phyloP scores from a whole-genome alignment of 257 asterid species.

The Primulina eburnea region DNA sequence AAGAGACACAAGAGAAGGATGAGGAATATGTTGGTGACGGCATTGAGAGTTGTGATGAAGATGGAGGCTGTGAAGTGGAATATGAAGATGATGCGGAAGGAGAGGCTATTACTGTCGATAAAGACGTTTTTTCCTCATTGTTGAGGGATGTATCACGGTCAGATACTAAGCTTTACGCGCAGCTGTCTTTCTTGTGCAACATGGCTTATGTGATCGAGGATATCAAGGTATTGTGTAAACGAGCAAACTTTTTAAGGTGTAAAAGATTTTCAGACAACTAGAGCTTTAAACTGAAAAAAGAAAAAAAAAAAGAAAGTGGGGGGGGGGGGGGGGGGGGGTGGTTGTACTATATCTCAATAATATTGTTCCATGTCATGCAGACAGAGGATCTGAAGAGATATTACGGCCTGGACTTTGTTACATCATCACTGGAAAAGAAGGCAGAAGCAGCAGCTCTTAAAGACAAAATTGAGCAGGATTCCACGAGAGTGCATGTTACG shows the following conservation, averaged over 20 bases:
- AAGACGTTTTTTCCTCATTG: slow-evolving; percentile 45
- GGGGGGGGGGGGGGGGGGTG: too few species aligned
- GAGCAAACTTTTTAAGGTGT: not conserved
- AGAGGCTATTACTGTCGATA: slow-evolving; percentile 30
- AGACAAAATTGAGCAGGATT: slow-evolving; percentile 41
- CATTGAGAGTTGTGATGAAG: slow-evolving; percentile 31
- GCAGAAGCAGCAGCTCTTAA: slow-evolving; percentile 55
- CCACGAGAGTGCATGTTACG: slow-evolving; percentile 18
- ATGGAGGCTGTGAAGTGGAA: slow-evolving; percentile 50
- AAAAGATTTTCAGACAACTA: not conserved
- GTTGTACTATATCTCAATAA: not conserved
- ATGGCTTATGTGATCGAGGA: slow-evolving; percentile 77
- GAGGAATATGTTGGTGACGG: slow-evolving; percentile 24
- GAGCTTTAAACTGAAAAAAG: not conserved
- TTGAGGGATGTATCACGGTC: slow-evolving; percentile 59
- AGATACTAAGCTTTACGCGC: slow-evolving; percentile 64
- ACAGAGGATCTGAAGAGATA: slow-evolving; percentile 58
- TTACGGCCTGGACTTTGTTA: slow-evolving; percentile 65
- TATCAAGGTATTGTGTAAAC: slow-evolving; percentile 55
- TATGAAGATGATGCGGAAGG: slow-evolving; percentile 51
- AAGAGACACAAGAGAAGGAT: slow-evolving; percentile 34
- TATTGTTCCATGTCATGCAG: slow-evolving; percentile 40
- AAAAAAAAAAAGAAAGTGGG: too few species aligned
- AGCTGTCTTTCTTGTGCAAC: slow-evolving; percentile 79
- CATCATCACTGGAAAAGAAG: slow-evolving; percentile 76